A percentile compares a stretch with the other conserved stretches of the same genome.
These are phyloP conservation scores for Saccharomycopsis oosterbeekiorum DNA, from an alignment of 805 yeast genomes.

Conservation along the genomic window DNA sequence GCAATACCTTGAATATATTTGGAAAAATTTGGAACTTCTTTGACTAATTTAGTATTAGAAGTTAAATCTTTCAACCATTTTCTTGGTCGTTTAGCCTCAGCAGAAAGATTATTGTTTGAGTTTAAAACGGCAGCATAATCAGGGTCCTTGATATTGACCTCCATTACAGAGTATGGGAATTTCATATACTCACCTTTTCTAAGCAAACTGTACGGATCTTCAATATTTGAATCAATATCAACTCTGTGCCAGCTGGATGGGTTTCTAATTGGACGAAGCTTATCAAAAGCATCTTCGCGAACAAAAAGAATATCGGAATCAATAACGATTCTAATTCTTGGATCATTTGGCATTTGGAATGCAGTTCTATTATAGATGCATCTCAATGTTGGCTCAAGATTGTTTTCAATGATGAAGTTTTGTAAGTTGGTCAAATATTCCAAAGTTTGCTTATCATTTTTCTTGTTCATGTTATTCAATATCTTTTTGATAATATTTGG, in stretches of 20 bases:
- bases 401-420: slow-evolving; percentile 49
- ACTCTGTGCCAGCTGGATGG: slow-evolving; percentile 86
- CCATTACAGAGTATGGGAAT: slow-evolving; percentile 85
- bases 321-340: slow-evolving; percentile 78
- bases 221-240: slow-evolving; percentile 73
- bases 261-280: slow-evolving; percentile 78
- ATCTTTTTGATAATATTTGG: slow-evolving; percentile 36
- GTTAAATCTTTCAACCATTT: slow-evolving; percentile 85
- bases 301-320: slow-evolving; percentile 83
- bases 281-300: slow-evolving; percentile 84
- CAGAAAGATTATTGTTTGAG: slow-evolving; percentile 25
- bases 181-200: slow-evolving; percentile 78
- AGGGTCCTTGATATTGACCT: slow-evolving; percentile 56
- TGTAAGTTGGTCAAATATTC: slow-evolving; percentile 52
- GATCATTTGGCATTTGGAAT: slow-evolving; percentile 97
- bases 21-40: slow-evolving; percentile 68
- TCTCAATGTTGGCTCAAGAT: slow-evolving; percentile 78
- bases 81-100: slow-evolving; percentile 35
- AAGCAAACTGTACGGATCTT: slow-evolving; percentile 59
- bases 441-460: slow-evolving; percentile 45
- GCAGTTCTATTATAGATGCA: slow-evolving; percentile 87
- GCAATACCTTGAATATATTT: slow-evolving; percentile 92
- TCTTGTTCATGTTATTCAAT: slow-evolving; percentile 51
- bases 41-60: slow-evolving; percentile 63
- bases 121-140: slow-evolving; percentile 19